Percentiles rank a stretch among this genome's conserved stretches.
Evolutionary conservation across 2,329 filamentous ascomycete species (phyloP).

Genomic region (Paracoccidioides brasiliensis): DNA sequence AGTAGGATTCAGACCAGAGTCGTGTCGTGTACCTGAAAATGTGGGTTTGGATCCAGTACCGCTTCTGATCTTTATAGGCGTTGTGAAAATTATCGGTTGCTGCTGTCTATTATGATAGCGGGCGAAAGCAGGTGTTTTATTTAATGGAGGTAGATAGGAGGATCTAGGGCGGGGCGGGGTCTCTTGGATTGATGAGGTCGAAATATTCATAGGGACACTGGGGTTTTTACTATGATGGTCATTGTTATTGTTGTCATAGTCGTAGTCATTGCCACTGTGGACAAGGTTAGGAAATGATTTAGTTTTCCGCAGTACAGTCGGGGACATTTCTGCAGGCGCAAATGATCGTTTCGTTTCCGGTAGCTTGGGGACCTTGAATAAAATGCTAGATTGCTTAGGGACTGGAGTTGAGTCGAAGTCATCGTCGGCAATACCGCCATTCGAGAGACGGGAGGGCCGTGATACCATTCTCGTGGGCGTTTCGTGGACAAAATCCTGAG

Average conservation of each 20-base stretch:
- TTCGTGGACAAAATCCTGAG: conserved; percentile 17
- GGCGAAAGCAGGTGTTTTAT: background rate
- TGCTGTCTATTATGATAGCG: background rate
- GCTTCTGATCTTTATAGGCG: background rate
- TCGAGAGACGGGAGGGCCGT: background rate
- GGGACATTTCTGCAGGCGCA: background rate
- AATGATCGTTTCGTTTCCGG: background rate
- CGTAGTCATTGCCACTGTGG: background rate
- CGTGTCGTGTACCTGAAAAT: background rate
- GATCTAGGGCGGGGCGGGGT: conserved; percentile 8
- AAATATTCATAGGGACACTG: conserved; percentile 15
- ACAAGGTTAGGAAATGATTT: conserved; percentile 9
- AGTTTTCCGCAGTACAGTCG: conserved; percentile 5
- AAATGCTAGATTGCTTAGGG: background rate
- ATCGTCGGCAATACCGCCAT: background rate
- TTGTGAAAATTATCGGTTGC: conserved; percentile 1
- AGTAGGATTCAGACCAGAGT: background rate
- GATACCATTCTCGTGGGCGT: conserved; percentile 24
- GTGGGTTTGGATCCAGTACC: background rate
- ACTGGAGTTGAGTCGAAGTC: conserved; percentile 1
- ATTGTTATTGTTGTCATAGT: conserved; percentile 5
- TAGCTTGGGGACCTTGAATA: conserved; percentile 2
- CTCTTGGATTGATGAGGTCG: conserved; percentile 7
- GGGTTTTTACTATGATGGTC: conserved; percentile 4
- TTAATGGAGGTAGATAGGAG: background rate